Conservation (phyloP, 2,329 filamentous ascomycete genomes). For the Clonostachys rhizophaga region DNA sequence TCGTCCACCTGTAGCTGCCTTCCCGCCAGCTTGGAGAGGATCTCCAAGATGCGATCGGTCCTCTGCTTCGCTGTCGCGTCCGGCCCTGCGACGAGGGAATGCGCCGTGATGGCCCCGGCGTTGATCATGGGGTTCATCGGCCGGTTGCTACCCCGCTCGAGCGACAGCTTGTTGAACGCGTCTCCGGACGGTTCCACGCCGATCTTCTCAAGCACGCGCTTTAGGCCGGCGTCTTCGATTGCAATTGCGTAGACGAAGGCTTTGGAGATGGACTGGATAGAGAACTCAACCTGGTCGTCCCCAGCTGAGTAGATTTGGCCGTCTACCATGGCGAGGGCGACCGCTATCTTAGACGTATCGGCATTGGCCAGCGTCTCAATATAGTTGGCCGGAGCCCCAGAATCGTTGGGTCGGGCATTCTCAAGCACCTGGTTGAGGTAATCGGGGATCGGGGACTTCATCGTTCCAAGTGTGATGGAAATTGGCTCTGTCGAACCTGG, state of each 20-base stretch:
- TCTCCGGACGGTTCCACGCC: constrained; percentile 32
- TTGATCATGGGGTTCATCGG: constrained; percentile 30
- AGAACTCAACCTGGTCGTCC: constrained; percentile 30
- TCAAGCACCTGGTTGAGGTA: constrained; percentile 23
- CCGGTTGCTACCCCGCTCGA: constrained; percentile 19
- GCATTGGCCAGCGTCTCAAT: constrained; percentile 30
- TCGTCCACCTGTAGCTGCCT: constrained; percentile 27
- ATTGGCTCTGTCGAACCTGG: not conserved
- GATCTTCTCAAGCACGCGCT: constrained; percentile 27
- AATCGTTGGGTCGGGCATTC: constrained; percentile 17
- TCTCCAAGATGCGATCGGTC: constrained; percentile 24
- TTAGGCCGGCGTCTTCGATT: constrained; percentile 27
- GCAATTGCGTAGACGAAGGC: constrained; percentile 32
- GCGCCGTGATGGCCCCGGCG: constrained; percentile 23
- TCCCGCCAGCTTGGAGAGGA: constrained; percentile 25
- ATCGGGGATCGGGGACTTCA: constrained; percentile 27
- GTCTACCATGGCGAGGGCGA: constrained; percentile 31
- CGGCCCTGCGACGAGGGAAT: constrained; percentile 19
- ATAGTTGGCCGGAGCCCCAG: constrained; percentile 24
- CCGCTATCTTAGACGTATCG: constrained; percentile 29
- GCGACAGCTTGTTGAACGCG: constrained; percentile 25
- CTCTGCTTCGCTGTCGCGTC: constrained; percentile 25
- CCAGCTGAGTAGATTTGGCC: constrained; percentile 30
- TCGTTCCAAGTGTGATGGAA: constrained; percentile 2
- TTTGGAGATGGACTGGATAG: constrained; percentile 34